phyloP scores from a whole-genome alignment of 768 basidiomycete species.

The Amanita thiersii region DNA sequence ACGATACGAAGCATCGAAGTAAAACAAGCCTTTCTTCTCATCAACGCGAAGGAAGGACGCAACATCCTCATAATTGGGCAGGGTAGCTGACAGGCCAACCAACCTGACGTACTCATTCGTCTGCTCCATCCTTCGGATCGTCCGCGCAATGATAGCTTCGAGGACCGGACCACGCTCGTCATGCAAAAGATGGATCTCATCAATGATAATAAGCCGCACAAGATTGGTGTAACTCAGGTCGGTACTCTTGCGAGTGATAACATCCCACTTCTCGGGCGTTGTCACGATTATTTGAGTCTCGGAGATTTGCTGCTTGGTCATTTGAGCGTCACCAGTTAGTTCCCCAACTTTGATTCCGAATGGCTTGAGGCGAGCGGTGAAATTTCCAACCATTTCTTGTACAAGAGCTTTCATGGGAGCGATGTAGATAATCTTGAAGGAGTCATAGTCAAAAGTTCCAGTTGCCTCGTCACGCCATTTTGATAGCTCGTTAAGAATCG shows the following conservation, averaged over 20 bases:
- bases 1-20: conserved; percentile 91
- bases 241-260: conserved; percentile 96
- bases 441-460: conserved; percentile 72
- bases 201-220: conserved; percentile 92
- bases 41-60: conserved; percentile 96
- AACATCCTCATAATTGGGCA: conserved; percentile 98
- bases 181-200: conserved; percentile 95
- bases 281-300: conserved; percentile 98
- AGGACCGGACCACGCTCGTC: conserved; percentile 97
- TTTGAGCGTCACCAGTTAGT: conserved; percentile 94
- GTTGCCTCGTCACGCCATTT: conserved; percentile 83
- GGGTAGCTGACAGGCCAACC: conserved; percentile 90
- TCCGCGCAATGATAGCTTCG: conserved; percentile 84
- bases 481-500: conserved; percentile 83
- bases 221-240: conserved; percentile 97
- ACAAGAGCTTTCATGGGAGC: conserved; percentile 99
- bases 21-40: conserved; percentile 86
- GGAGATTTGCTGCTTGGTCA: conserved; percentile 95
- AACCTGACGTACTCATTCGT: conserved; percentile 89
- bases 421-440: conserved; percentile 96
- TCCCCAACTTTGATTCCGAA: conserved; percentile 85
- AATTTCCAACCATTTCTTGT: conserved; percentile 98
- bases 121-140: conserved; percentile 91
- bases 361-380: conserved; percentile 61
- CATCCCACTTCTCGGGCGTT: conserved; percentile 99